phyloP scores from a whole-genome alignment of 1,139 yeast genomes.

The Zhuliangozyma blackwelliae region DNA sequence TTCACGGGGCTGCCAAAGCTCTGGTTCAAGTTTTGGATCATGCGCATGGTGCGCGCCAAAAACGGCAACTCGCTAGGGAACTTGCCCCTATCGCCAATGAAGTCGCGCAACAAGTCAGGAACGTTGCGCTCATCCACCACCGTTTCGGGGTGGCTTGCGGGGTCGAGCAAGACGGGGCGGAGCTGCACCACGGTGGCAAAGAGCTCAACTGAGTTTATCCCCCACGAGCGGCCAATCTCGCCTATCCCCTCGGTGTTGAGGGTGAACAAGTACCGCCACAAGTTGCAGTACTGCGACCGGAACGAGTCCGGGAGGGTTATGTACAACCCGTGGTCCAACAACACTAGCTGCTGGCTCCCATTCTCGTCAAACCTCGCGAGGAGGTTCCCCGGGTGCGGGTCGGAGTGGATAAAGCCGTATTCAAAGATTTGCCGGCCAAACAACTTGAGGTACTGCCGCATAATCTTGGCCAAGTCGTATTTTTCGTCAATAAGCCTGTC shows the following conservation, averaged over 20 bases:
- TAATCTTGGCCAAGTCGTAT: constrained; percentile 39
- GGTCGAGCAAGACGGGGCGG: constrained; percentile 32
- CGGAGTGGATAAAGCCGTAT: constrained; percentile 77
- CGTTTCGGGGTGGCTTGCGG: constrained; percentile 6
- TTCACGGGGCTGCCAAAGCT: constrained; percentile 70
- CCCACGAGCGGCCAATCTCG: constrained; percentile 58
- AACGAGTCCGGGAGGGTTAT: constrained; percentile 50
- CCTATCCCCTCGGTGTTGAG: constrained; percentile 47
- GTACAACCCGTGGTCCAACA: constrained; percentile 74
- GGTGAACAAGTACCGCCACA: constrained; percentile 63
- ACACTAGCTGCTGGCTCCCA: constrained; percentile 55
- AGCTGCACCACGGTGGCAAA: constrained; percentile 58
- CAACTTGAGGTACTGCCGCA: constrained; percentile 50
- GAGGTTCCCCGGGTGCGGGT: constrained; percentile 81
- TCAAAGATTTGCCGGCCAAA: constrained; percentile 68
- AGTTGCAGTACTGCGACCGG: constrained; percentile 49
- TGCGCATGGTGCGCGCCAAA: constrained; percentile 66
- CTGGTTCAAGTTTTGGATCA: constrained; percentile 67
- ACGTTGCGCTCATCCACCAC: constrained; percentile 14
- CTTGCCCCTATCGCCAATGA: constrained; percentile 58
- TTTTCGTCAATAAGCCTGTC: constrained; percentile 36
- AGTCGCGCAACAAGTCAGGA: constrained; percentile 25
- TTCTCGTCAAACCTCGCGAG: constrained; percentile 41
- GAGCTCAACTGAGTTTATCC: constrained; percentile 63
- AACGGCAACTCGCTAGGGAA: constrained; percentile 67